Evolutionary conservation across 345 rosid genomes (phyloP), one percentile per base, ranked within the genome.

Genomic region (Nephelium lappaceum): DNA sequence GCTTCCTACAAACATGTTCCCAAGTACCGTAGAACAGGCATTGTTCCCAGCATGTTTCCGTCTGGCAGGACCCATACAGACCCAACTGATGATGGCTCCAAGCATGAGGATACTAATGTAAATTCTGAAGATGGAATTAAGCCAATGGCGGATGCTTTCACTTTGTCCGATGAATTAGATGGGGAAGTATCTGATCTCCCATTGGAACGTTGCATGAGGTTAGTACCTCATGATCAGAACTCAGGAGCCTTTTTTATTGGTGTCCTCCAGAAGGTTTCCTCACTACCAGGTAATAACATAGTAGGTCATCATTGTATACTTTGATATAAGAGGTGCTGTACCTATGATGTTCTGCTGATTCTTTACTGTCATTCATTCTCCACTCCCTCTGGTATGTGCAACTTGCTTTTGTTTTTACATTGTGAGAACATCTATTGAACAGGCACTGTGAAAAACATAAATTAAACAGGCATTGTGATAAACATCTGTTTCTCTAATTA

Each of bases 141-240:
- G 61, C 83, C 69, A 47, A 23, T 55, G 38, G 85, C 82, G 27
- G 81, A 81, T 72, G 78, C 63, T 74, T 42, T 73, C 63, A 61
- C 71, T 81, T 79, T 78, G 11, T 69, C 71, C 31, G 87, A 86
- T 51, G 85, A 84, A 49, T 77, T 78, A 74, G 88, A 80, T 39
- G 90, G 82, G 80, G 97, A 93, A 84, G 85, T 88, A 77, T 93
- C 88, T 75, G 87, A 85, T 85, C 93, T 93, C 62, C 95, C 95
- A 14, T 88, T 96, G 63, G 95, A 93, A 75, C 86, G 84, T 27
- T 96, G 99, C 92, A 80, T 93, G 89, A 94, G 98, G 88, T 90
- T 96, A 84, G 73, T 91, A 69, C 98, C 99, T 83, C 97, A 93
- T 85, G 98, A 96, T 91, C 99, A 96, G 86, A 96, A 94, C 85